Conservation (phyloP, 2,329 filamentous ascomycete species). For the Penicillium hordei region DNA sequence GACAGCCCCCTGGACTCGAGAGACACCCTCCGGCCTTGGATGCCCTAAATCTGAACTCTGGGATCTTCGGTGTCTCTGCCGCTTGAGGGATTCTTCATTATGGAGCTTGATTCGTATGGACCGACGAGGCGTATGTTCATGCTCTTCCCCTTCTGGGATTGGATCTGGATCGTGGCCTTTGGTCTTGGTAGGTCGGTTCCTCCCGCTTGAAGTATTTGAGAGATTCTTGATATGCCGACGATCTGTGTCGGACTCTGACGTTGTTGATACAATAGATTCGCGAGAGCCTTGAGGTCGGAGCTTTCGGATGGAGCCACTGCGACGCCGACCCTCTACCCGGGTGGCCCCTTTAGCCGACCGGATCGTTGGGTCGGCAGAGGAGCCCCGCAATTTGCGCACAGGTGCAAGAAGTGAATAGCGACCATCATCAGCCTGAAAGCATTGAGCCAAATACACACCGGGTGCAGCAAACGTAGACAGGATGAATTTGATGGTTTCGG, state of each 20-base stretch:
- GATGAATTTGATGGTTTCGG: constrained; percentile 75
- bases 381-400: constrained; percentile 59
- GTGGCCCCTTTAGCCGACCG: constrained; percentile 25
- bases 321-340: constrained; percentile 30
- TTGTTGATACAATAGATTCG: constrained; percentile 51
- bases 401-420: constrained; percentile 76
- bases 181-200: constrained; percentile 27
- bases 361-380: constrained; percentile 22
- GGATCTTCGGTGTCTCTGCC: constrained; percentile 56
- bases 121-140: constrained; percentile 67
- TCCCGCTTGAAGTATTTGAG: constrained; percentile 25
- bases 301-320: constrained; percentile 33
- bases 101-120: constrained; percentile 91
- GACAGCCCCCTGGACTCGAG: constrained; percentile 49
- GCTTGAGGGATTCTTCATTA: constrained; percentile 71
- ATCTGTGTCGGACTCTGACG: constrained; percentile 57
- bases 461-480: constrained; percentile 76
- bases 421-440: constrained; percentile 77
- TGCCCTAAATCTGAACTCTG: constrained; percentile 33
- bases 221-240: constrained; percentile 25
- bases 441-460: constrained; percentile 77
- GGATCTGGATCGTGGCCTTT: constrained; percentile 29
- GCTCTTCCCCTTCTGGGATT: constrained; percentile 44
- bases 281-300: constrained; percentile 35
- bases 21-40: constrained; percentile 25